Base-by-base conservation (phyloP, 2,329 filamentous ascomycete species). In the Diaporthe ilicicola region DNA sequence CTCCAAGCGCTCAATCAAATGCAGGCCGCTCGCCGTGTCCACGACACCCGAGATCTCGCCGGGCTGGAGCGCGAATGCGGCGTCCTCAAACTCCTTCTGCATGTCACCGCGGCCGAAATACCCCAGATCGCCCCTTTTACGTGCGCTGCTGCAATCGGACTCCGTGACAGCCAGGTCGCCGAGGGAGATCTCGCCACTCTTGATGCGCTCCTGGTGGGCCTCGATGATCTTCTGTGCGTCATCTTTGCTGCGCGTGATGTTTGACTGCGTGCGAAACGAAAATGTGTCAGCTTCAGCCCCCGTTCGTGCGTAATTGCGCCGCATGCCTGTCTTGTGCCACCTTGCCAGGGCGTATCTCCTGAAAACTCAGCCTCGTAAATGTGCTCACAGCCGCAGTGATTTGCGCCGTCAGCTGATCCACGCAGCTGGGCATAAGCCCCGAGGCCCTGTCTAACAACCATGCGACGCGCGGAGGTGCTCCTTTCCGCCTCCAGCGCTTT, bases 21-120 rank as follows among this genome's bases (percentile, higher is more conserved):
- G 96, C 78, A 98, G 86, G 1, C 96, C 96, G 66, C 95, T 98
- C 62, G 94, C 95, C 48, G 96, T 98, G 82, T 97, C 93, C 15
- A 98, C 92, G 46, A 98, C 87, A 56, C 88, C 87, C 82, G 95
- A 98, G 78, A 98, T 90, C 82, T 98, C 90, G 42, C 94, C 95
- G 2, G 92, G 91, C 81, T 95, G 89, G 69, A 99, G 86, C n/a
- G 89, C 91, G 83, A 99, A 99, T 1, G 96, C 93, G 5, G 95
- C 95, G 70, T 98, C 94, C 84, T 99, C 96, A 79, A 99, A 99
- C 83, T 98, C 95, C 85, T 95, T 95, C 81, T 99, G 96, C 96
- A 99, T 99, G 78, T 98, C 95, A 34, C 94, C 94, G 77, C 89
- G 91, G 69, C 94, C 95, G 81, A 99, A 99, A 82, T 95, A 97